Evolutionary conservation across 257 asterid species (phyloP).

Genomic region (Paraleonurus japonicus): DNA sequence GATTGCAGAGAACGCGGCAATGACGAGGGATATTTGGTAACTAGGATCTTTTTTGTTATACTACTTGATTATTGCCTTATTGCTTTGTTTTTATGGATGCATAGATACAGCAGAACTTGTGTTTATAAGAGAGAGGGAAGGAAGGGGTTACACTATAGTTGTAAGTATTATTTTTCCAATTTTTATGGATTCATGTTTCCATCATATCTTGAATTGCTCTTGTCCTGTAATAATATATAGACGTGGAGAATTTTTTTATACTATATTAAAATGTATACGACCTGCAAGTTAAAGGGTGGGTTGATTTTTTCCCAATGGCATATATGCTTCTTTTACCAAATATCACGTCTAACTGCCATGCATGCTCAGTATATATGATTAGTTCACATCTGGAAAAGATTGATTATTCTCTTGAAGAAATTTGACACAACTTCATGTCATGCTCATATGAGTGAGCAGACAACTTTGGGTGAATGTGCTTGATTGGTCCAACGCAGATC

Average conservation of each 20-base stretch:
- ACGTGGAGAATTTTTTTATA: no score
- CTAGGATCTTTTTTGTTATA: not conserved
- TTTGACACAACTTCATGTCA: not conserved
- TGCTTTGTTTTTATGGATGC: not conserved
- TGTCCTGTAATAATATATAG: not conserved
- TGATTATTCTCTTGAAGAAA: no score
- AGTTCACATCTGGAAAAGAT: not conserved
- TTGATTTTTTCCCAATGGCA: not conserved
- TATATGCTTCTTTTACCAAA: no score
- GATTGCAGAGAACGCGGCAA: constrained; percentile 57
- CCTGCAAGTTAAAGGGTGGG: no score
- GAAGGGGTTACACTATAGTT: not conserved
- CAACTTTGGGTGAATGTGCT: not conserved
- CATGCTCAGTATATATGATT: no score
- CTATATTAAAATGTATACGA: no score
- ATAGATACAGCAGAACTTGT: constrained; percentile 1
- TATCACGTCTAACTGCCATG: not conserved
- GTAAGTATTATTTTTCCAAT: constrained; percentile 16
- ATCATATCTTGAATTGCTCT: not conserved
- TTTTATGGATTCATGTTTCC: not conserved
- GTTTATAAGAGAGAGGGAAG: not conserved
- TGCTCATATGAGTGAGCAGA: not conserved
- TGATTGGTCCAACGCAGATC: no score
- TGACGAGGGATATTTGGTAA: constrained; percentile 20
- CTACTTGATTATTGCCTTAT: not conserved